Evolutionary conservation across 805 yeast genomes (phyloP).

Genomic region (Peterozyma xylosa): DNA sequence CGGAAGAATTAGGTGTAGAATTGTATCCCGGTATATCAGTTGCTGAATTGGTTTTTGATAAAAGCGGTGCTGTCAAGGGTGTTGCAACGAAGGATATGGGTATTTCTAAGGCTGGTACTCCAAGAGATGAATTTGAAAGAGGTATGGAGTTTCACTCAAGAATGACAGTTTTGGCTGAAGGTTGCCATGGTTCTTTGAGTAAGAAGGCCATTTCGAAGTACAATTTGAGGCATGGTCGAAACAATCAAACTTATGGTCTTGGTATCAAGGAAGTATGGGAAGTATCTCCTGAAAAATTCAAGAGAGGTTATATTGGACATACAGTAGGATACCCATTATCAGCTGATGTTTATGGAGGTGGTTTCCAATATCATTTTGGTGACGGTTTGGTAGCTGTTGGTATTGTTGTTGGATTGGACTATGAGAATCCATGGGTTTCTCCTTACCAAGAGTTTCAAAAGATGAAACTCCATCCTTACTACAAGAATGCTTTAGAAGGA

Average conservation of each 20-base stretch:
- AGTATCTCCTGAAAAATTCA: slow-evolving; percentile 74
- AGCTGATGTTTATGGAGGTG: slow-evolving; percentile 83
- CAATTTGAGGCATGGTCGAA: slow-evolving; percentile 54
- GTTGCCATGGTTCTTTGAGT: slow-evolving; percentile 94
- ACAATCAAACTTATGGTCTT: slow-evolving; percentile 87
- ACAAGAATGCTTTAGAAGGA: slow-evolving; percentile 64
- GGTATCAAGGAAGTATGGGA: slow-evolving; percentile 98
- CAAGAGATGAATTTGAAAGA: slow-evolving; percentile 80
- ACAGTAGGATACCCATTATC: slow-evolving; percentile 83
- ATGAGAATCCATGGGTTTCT: slow-evolving; percentile 88
- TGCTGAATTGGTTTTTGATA: slow-evolving; percentile 61
- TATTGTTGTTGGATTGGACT: slow-evolving; percentile 90
- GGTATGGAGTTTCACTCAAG: slow-evolving; percentile 97
- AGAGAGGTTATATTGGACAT: slow-evolving; percentile 77
- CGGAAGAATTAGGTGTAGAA: slow-evolving; percentile 92
- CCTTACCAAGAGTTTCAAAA: slow-evolving; percentile 95
- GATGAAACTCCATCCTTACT: slow-evolving; percentile 88
- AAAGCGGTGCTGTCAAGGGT: slow-evolving; percentile 64
- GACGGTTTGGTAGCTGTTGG: slow-evolving; percentile 90
- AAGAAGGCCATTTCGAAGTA: slow-evolving; percentile 68
- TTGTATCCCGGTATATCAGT: slow-evolving; percentile 88
- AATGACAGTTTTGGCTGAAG: slow-evolving; percentile 87
- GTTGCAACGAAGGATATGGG: slow-evolving; percentile 96
- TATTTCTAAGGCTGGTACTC: slow-evolving; percentile 62
- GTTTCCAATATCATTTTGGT: slow-evolving; percentile 95